phyloP scores from a whole-genome alignment of 78 protist species.

The Dictyostelium brefeldianum region DNA sequence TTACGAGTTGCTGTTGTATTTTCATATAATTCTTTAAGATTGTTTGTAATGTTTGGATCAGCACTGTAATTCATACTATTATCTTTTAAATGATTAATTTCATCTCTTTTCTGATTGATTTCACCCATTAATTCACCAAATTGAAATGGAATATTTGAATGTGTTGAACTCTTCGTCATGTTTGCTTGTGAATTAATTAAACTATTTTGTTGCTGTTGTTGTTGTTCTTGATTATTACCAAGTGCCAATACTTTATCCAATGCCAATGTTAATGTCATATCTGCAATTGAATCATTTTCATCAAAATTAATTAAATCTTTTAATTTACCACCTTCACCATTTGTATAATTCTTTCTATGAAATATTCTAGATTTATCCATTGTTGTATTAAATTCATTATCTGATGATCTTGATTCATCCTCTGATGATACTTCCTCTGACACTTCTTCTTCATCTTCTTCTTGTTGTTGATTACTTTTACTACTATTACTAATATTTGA shows the following conservation, averaged over 20 bases:
- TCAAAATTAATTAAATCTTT: neutral
- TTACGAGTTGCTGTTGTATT: slow-evolving; percentile 22
- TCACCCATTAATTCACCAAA: slow-evolving; percentile 28
- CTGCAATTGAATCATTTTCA: neutral
- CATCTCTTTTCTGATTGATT: neutral
- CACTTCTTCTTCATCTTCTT: neutral
- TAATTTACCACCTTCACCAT: slow-evolving; percentile 56
- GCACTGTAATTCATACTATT: neutral
- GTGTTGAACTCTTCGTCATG: neutral
- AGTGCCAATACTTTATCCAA: slow-evolving; percentile 27
- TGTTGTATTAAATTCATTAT: neutral
- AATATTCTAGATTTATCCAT: slow-evolving; percentile 14
- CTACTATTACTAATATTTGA: neutral
- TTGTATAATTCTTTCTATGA: slow-evolving; percentile 43
- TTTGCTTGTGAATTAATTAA: neutral
- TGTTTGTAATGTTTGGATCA: slow-evolving; percentile 31
- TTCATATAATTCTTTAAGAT: slow-evolving; percentile 26
- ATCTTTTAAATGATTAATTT: neutral
- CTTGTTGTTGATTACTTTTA: neutral
- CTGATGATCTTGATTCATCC: slow-evolving; percentile 13
- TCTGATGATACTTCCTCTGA: too few relatives aligned
- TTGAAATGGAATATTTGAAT: slow-evolving; percentile 15
- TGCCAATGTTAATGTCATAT: slow-evolving; percentile 67
- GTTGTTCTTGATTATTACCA: slow-evolving; percentile 8
- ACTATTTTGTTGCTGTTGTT: neutral